Evolutionary conservation across 306 rosid species (phyloP).

Genomic region (Prunus mira): DNA sequence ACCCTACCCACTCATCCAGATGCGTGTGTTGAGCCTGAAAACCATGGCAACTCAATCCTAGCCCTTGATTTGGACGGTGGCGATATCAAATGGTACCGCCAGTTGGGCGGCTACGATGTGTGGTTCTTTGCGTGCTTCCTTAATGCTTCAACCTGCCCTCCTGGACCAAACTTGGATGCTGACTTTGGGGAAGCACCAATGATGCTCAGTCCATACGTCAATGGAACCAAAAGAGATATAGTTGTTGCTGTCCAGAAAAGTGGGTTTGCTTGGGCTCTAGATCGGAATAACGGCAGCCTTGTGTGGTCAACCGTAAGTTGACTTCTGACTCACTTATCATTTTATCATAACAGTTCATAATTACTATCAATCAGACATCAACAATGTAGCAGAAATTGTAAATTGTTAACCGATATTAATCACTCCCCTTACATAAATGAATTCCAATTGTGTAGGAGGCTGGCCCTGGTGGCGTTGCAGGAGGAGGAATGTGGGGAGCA

Average conservation of each 20-base stretch:
- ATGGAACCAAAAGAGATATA: constrained; percentile 38
- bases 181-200: constrained; percentile 64
- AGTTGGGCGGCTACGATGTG: constrained; percentile 69
- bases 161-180: constrained; percentile 42
- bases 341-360: no score
- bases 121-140: constrained; percentile 46
- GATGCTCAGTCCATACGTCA: constrained; percentile 28
- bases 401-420: no score
- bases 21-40: constrained; percentile 51
- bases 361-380: no score
- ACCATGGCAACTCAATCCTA: constrained; percentile 55
- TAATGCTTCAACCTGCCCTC: constrained; percentile 41
- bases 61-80: constrained; percentile 62
- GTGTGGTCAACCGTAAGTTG: constrained; percentile 40
- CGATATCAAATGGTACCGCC: constrained; percentile 44
- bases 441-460: constrained; percentile 41
- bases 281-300: constrained; percentile 46
- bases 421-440: background rate
- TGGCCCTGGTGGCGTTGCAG: constrained; percentile 40
- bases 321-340: background rate
- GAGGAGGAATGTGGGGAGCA: constrained; percentile 63
- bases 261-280: constrained; percentile 64
- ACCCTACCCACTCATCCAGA: constrained; percentile 31
- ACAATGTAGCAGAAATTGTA: no score
- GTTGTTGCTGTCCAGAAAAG: constrained; percentile 62